Percentiles rank a stretch among this genome's conserved stretches.
Conservation (phyloP, 495 filamentous ascomycete genomes). For the Penicillium malachiteum region DNA sequence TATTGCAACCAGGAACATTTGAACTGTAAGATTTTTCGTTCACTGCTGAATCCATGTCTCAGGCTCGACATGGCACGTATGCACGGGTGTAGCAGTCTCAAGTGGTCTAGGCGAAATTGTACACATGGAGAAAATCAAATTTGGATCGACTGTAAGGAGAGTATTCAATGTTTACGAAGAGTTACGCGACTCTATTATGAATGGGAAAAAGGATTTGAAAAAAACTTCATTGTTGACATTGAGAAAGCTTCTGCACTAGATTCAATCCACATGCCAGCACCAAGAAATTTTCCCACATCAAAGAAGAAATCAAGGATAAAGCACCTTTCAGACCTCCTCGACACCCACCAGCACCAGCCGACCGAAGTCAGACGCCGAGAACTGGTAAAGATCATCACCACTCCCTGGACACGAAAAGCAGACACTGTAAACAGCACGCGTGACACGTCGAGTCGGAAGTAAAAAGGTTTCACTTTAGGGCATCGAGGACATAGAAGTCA, state of each 20-base stretch:
- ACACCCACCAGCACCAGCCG: constrained; percentile 63
- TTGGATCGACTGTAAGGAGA: no score
- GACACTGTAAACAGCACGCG: constrained; percentile 29
- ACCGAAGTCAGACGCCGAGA: constrained; percentile 61
- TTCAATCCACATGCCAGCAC: background rate
- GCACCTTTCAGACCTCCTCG: constrained; percentile 70
- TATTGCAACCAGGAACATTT: background rate
- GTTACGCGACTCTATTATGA: no score
- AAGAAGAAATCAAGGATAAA: constrained; percentile 7
- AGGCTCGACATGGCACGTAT: no score
- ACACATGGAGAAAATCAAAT: no score
- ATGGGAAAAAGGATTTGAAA: no score
- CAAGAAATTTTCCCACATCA: background rate
- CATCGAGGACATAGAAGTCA: constrained; percentile 65
- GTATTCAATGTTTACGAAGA: no score
- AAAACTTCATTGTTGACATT: no score
- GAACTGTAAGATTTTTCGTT: background rate
- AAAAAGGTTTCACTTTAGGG: constrained; percentile 69
- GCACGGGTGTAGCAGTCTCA: no score
- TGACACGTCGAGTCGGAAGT: constrained; percentile 53
- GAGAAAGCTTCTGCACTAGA: background rate
- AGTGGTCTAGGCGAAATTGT: no score
- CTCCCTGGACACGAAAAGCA: constrained; percentile 51
- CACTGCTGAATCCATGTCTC: no score
- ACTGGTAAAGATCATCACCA: constrained; percentile 74